Evolutionary conservation across 768 basidiomycete species (phyloP).

Genomic region (Baorangia bicolor): DNA sequence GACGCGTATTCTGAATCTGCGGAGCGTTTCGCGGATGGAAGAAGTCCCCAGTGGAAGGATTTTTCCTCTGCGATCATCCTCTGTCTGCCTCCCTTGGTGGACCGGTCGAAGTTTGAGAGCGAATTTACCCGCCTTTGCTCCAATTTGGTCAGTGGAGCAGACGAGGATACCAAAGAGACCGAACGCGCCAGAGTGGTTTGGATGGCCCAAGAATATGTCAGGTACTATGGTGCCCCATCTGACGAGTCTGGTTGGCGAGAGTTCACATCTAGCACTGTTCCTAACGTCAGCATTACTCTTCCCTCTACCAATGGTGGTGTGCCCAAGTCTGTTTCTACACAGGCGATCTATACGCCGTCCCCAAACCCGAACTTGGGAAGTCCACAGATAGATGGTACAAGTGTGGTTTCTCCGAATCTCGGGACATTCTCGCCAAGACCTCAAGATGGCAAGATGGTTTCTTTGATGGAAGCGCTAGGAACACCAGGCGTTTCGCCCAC

Average conservation of each 20-base stretch:
- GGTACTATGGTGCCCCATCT: conserved; percentile 52
- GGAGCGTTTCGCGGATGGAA: conserved; percentile 20
- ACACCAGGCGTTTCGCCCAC: conserved; percentile 8
- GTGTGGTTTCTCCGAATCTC: conserved; percentile 41
- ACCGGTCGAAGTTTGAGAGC: conserved; percentile 57
- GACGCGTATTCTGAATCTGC: conserved; percentile 17
- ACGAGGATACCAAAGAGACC: conserved; percentile 37
- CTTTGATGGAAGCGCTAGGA: conserved; percentile 48
- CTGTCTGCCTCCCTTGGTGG: conserved; percentile 56
- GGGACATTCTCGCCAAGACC: conserved; percentile 57
- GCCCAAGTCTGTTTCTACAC: conserved; percentile 48
- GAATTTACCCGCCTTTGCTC: conserved; percentile 68
- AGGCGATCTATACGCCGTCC: conserved; percentile 52
- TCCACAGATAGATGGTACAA: conserved; percentile 15
- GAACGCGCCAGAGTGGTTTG: conserved; percentile 53
- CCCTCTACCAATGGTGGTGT: conserved; percentile 33
- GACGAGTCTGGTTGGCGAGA: conserved; percentile 56
- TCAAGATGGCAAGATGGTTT: conserved; percentile 40
- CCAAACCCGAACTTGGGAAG: conserved; percentile 39
- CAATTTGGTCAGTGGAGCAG: conserved; percentile 60
- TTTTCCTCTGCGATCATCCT: conserved; percentile 64
- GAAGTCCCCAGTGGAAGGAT: conserved; percentile 51
- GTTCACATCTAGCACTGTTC: conserved; percentile 54
- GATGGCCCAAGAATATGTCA: conserved; percentile 66
- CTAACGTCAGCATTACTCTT: conserved; percentile 33